Base-by-base conservation (phyloP, 1,139 yeast species). In the Candida albicans region DNA sequence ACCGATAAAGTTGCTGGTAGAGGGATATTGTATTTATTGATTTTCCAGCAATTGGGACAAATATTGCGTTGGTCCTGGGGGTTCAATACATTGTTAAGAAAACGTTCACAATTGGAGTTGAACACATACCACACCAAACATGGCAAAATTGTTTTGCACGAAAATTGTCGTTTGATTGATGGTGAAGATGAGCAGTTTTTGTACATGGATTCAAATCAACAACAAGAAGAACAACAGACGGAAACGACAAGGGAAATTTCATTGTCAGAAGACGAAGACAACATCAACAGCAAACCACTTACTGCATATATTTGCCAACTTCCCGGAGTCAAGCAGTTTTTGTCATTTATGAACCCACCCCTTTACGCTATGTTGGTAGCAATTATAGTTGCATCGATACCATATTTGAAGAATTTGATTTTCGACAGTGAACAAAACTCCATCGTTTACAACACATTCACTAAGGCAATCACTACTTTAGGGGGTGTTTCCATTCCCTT, bases 31-130 rank as follows among this genome's bases (percentile, higher is more conserved):
- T 87, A 87, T 61, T 69, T 87, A 53, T 68, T 87, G 46, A 83
- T 87, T 40, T 87, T 87, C 65, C 95, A 87, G 67, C 96, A 87
- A 61, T 73, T 87, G 58, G 95, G 95, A 33, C 95, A 87, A 65
- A 77, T 87, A 55, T 70, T 87, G 47, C 72, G 96, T 49, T 87
- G 96, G 96, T 84, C 93, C 2, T 87, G 95, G 95, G 96, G 96
- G n/a, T 87, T 81, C 65, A 86, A 87, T 59, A 84, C 81, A 24
- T 68, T 87, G 47, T 68, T 87, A 48, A 75, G 84, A 40, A 79
- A 70, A 54, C 71, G 84, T 45, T 62, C 75, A 2, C 59, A 52
- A 12, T 61, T 63, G 36, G 81, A 77, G 50, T 64, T 77, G 47
- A 59, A 65, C 41, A 53, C 64, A 22, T 68, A 69, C 46, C 48